Base-by-base conservation (phyloP, 2,329 filamentous ascomycete species). In the Ilyonectria mors-panacis region DNA sequence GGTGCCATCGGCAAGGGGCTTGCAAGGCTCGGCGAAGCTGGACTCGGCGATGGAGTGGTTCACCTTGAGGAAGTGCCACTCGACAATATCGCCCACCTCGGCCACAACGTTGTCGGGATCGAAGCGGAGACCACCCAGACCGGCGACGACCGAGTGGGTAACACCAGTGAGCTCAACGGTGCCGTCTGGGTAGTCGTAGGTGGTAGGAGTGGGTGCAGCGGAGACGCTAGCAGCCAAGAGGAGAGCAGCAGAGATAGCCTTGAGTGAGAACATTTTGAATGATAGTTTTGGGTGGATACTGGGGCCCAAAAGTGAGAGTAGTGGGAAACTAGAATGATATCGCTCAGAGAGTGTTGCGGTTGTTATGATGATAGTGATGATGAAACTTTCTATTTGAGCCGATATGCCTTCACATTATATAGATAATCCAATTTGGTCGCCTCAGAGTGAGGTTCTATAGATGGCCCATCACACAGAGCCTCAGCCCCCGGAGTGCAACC, bases 11-110 rank as follows among this genome's bases (percentile, higher is more conserved):
- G 75, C 73, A 12, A 81, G 76, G 2, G 84, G 84, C 63, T 76
- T 15, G 78, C 85, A 86, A 23, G 83, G 83, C 50, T 79, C 70
- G 58, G 68, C 80, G 67, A 85, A 85, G 74, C 74, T 79, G 42
- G 82, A 82, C 74, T 84, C 78, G 2, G 73, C 81, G 47, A 89
- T 79, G n/a, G 82, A 83, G 82, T 88, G 87, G 78, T 85, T 87
- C 65, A 71, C 75, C 9, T 86, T 83, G 68, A 83, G 83, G 81
- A 85, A 89, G 73, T 86, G 84, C 80, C 85, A 89, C 78, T 89
- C 86, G 64, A 89, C 76, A 4, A 85, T 69, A 66, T 87, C 85
- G 66, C 86, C 87, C 8, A 83, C 64, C 10, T 79, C 76, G 19
- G 87, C 87, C 2, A 81, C 81, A 48, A 88, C 78, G 68, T 82